phyloP scores from a whole-genome alignment of 129 eudicot genomes.

The Heracleum sosnowskyi region DNA sequence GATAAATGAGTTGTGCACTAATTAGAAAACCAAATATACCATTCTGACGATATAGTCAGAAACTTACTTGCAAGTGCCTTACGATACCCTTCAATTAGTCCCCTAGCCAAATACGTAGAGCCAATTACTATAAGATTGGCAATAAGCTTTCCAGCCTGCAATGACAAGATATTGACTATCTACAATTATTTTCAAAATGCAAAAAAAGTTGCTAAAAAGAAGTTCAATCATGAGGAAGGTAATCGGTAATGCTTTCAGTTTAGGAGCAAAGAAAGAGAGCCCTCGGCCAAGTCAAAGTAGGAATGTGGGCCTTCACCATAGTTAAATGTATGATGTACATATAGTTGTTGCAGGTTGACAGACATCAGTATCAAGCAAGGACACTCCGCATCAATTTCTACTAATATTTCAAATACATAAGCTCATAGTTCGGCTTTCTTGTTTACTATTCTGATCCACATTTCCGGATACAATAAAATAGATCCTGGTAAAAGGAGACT shows the following conservation, averaged over 20 bases:
- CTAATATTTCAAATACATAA: too few species aligned
- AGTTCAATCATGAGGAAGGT: background rate
- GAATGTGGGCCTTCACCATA: background rate
- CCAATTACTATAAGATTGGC: conserved; percentile 1
- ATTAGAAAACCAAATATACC: background rate
- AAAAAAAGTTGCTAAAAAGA: background rate
- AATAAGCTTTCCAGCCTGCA: conserved; percentile 10
- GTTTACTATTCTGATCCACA: too few species aligned
- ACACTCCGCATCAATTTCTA: too few species aligned
- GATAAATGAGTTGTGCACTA: background rate
- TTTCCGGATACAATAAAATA: too few species aligned
- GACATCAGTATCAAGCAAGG: too few species aligned
- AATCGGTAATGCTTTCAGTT: background rate
- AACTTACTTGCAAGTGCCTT: conserved; percentile 10
- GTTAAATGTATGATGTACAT: background rate
- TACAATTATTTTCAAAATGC: too few species aligned
- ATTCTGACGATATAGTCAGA: background rate
- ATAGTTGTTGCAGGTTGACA: background rate
- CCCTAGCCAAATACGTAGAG: conserved; percentile 5
- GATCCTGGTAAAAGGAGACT: too few species aligned
- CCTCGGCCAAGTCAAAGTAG: background rate
- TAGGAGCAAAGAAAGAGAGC: background rate
- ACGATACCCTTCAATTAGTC: conserved; percentile 7
- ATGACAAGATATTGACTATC: background rate
- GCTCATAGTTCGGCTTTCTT: too few species aligned